Percentiles rank a stretch among this genome's conserved stretches.
Conservation (phyloP, 768 basidiomycete species). For the Suillus americanus region DNA sequence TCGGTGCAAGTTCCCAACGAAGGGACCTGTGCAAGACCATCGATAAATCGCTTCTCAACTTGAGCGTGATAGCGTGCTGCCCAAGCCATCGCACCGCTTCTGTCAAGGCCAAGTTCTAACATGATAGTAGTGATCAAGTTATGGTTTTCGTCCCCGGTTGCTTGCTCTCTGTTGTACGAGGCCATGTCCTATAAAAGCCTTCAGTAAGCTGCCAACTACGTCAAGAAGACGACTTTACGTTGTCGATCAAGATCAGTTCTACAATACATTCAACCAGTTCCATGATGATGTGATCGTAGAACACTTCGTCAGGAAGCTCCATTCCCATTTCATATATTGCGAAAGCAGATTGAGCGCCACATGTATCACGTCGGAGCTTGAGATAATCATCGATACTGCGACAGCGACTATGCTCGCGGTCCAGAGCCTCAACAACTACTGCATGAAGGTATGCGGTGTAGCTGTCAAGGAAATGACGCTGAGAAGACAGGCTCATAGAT, state of each 20-base stretch:
- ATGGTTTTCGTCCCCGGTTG: constrained; percentile 31
- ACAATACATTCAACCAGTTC: constrained; percentile 9
- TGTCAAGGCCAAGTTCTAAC: constrained; percentile 21
- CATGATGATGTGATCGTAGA: constrained; percentile 21
- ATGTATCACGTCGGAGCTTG: constrained; percentile 30
- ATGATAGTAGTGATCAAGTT: constrained; percentile 37
- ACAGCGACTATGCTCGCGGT: constrained; percentile 9
- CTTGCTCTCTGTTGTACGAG: constrained; percentile 38
- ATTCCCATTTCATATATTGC: constrained; percentile 27
- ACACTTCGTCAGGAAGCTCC: constrained; percentile 33
- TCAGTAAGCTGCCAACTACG: not conserved
- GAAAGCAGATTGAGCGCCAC: constrained; percentile 29
- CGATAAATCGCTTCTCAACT: constrained; percentile 18
- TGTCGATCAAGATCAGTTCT: constrained; percentile 24
- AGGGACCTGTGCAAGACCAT: constrained; percentile 22
- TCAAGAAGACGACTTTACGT: constrained; percentile 12
- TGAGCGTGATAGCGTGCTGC: constrained; percentile 14
- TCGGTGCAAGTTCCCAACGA: constrained; percentile 27
- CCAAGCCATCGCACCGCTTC: constrained; percentile 31
- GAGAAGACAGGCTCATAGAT: not conserved
- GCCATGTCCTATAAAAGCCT: constrained; percentile 29
- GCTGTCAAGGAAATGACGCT: constrained; percentile 8
- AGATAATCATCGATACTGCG: constrained; percentile 33
- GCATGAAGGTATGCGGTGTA: constrained; percentile 3
- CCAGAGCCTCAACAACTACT: constrained; percentile 5